Percentiles rank a stretch among this genome's conserved stretches.
Evolutionary conservation across 805 yeast genomes (phyloP).

Genomic region (Saccharomyces eubayanus): DNA sequence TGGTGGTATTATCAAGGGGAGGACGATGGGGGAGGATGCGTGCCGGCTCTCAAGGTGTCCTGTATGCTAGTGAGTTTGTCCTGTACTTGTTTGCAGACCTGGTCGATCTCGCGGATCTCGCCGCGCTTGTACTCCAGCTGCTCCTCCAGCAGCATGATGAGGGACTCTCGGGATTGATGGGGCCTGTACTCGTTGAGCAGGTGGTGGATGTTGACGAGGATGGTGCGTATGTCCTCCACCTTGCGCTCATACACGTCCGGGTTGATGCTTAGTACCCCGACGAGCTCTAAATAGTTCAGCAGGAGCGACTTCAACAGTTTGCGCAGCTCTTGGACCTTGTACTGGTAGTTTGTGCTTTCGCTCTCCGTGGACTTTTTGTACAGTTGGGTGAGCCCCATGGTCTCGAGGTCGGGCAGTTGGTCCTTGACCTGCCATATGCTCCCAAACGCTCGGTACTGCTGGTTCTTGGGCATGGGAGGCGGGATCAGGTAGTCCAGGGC

Average conservation of each 20-base stretch:
- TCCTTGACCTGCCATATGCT: conserved; percentile 77
- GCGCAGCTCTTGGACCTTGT: conserved; percentile 63
- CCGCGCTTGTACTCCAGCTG: conserved; percentile 56
- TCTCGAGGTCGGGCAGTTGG: conserved; percentile 63
- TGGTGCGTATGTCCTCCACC: conserved; percentile 69
- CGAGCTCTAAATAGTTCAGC: conserved; percentile 70
- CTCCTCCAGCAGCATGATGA: conserved; percentile 63
- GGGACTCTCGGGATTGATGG: conserved; percentile 86
- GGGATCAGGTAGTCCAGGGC: conserved; percentile 51
- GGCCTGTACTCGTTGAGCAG: conserved; percentile 86
- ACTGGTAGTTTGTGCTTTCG: conserved; percentile 34
- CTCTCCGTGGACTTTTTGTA: conserved; percentile 34
- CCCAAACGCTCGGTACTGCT: conserved; percentile 79
- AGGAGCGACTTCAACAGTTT: conserved; percentile 71
- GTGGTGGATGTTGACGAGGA: conserved; percentile 86
- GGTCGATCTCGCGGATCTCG: conserved; percentile 41
- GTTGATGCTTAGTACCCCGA: conserved; percentile 65
- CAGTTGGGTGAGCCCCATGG: conserved; percentile 70
- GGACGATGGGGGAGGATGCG: not conserved
- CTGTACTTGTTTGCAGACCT: conserved; percentile 36
- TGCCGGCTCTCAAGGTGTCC: not conserved
- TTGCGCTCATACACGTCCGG: conserved; percentile 58
- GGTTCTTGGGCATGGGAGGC: conserved; percentile 53
- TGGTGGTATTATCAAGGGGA: not conserved
- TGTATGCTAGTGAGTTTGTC: conserved; percentile 31